A percentile compares a stretch with the other conserved stretches of the same genome.
Conservation (phyloP, 2,329 filamentous ascomycete genomes). For the Diaporthe vaccinii region DNA sequence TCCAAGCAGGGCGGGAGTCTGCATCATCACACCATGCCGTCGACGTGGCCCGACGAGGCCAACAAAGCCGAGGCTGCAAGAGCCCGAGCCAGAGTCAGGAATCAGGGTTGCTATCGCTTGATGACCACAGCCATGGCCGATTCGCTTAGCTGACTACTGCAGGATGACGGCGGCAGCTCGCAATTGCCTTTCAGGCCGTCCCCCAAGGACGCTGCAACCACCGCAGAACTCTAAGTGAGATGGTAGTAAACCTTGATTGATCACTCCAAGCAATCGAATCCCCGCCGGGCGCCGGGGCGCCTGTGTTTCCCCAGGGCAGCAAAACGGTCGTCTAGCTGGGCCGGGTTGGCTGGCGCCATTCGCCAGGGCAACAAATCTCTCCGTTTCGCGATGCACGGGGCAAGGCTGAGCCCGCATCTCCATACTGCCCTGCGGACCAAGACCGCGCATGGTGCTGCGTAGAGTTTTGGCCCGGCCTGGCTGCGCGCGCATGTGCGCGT, state of each 20-base stretch:
- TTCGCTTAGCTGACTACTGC: constrained; percentile 26
- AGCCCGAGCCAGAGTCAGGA: constrained; percentile 8
- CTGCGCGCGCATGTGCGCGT: neutral
- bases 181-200: constrained; percentile 27
- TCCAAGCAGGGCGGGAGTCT: neutral
- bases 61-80: constrained; percentile 20
- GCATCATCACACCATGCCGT: neutral
- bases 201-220: constrained; percentile 9
- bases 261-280: constrained; percentile 10
- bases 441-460: neutral
- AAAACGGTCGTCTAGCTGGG: constrained; percentile 18
- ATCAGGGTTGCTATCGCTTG: constrained; percentile 22
- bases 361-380: neutral
- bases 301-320: constrained; percentile 2
- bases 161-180: constrained; percentile 26
- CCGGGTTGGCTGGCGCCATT: neutral
- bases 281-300: constrained; percentile 15
- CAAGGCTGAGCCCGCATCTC: constrained; percentile 21
- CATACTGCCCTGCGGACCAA: neutral
- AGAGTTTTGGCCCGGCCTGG: neutral
- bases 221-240: constrained; percentile 25
- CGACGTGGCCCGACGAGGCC: constrained; percentile 22
- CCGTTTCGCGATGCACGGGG: constrained; percentile 13
- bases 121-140: constrained; percentile 18
- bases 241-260: constrained; percentile 30